Conservation (phyloP, 2,329 filamentous ascomycete species). For the Pseudogymnoascus sp. region DNA sequence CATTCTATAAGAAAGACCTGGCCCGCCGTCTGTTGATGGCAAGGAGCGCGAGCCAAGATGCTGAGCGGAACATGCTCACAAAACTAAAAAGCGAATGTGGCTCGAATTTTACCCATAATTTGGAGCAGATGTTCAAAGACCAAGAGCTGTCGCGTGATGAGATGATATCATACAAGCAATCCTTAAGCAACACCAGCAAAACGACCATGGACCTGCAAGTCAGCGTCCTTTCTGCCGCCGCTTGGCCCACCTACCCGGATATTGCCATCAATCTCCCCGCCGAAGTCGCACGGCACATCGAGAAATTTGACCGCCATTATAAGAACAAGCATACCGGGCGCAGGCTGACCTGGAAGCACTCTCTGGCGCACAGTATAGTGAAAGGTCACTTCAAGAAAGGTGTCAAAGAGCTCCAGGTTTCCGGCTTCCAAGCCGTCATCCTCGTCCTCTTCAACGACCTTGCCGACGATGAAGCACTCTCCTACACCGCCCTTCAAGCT, state of each 20-base stretch:
- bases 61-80: slow-evolving; percentile 39
- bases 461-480: slow-evolving; percentile 50
- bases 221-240: slow-evolving; percentile 79
- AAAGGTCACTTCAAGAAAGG: slow-evolving; percentile 72
- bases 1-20: slow-evolving; percentile 98
- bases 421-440: slow-evolving; percentile 85
- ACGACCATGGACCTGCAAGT: slow-evolving; percentile 66
- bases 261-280: slow-evolving; percentile 64
- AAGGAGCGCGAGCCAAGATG: slow-evolving; percentile 80
- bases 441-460: slow-evolving; percentile 81
- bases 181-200: slow-evolving; percentile 41
- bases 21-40: slow-evolving; percentile 84
- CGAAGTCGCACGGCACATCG: slow-evolving; percentile 66
- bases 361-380: slow-evolving; percentile 82
- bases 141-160: slow-evolving; percentile 89
- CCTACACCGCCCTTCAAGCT: slow-evolving; percentile 66
- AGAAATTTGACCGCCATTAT: slow-evolving; percentile 79
- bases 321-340: slow-evolving; percentile 82
- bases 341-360: slow-evolving; percentile 83
- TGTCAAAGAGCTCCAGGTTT: slow-evolving; percentile 80
- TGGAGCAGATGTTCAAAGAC: slow-evolving; percentile 99
- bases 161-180: slow-evolving; percentile 78
- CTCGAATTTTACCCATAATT: slow-evolving; percentile 86
- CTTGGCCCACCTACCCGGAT: slow-evolving; percentile 79
- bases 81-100: slow-evolving; percentile 91